Percentiles rank a stretch among this genome's conserved stretches.
These are phyloP conservation scores for Cytidiella melzeri DNA, from an alignment of 768 basidiomycete genomes.

Conservation along the genomic window DNA sequence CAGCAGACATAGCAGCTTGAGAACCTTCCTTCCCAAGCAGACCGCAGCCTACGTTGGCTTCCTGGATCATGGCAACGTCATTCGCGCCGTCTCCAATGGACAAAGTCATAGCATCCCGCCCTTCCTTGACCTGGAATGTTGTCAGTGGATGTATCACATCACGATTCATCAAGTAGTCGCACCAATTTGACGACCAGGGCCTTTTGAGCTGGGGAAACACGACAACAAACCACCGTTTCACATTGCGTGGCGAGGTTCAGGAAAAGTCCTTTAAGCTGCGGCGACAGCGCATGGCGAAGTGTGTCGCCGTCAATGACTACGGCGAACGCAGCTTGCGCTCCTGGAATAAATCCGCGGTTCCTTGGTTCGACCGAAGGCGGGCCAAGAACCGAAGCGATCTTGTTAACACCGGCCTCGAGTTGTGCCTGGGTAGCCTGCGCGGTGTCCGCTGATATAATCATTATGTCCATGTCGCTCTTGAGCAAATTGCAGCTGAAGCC, in stretches of 20 bases:
- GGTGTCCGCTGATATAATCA: constrained; percentile 89
- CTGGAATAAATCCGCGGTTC: constrained; percentile 61
- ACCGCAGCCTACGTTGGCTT: constrained; percentile 96
- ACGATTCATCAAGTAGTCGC: constrained; percentile 24
- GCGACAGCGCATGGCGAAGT: constrained; percentile 70
- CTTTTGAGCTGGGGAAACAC: constrained; percentile 96
- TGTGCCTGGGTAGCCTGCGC: constrained; percentile 71
- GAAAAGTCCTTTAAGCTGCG: constrained; percentile 78
- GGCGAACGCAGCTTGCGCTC: constrained; percentile 73
- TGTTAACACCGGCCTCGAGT: constrained; percentile 90
- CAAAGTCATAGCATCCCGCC: constrained; percentile 91
- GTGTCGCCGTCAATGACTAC: constrained; percentile 97
- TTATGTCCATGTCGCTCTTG: constrained; percentile 91
- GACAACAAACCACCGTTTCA: constrained; percentile 96
- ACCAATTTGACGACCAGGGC: constrained; percentile 94
- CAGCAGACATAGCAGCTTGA: constrained; percentile 98
- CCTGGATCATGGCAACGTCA: constrained; percentile 99
- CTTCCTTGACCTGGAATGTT: constrained; percentile 77
- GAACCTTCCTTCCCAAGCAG: constrained; percentile 92
- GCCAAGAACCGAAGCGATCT: constrained; percentile 82
- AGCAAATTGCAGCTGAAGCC: constrained; percentile 92
- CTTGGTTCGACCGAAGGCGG: constrained; percentile 58
- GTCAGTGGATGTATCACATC: background rate
- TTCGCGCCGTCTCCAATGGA: constrained; percentile 98
- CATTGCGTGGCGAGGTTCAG: constrained; percentile 92